phyloP scores from a whole-genome alignment of 345 rosid genomes.

The Erodium maritimum region DNA sequence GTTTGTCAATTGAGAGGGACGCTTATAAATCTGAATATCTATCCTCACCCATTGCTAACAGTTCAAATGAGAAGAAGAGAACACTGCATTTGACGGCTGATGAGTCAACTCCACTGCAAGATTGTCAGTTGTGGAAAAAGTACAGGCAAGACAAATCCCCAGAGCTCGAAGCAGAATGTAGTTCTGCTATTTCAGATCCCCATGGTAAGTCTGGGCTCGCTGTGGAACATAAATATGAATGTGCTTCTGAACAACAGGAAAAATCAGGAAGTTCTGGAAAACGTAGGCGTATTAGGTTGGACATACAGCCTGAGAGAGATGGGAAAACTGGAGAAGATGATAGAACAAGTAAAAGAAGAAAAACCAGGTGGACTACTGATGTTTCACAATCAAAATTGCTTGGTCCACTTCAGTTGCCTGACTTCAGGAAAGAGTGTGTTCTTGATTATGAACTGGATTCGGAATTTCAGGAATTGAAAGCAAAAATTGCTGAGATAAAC shows the following conservation, averaged over 20 bases:
- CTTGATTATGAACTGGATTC: slow-evolving; percentile 5
- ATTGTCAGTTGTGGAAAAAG: not conserved
- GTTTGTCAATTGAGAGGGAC: too few species aligned
- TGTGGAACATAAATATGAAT: not conserved
- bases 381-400: slow-evolving; percentile 10
- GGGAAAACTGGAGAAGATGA: slow-evolving; percentile 4
- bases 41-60: not conserved
- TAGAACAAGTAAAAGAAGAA: slow-evolving; percentile 12
- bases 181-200: slow-evolving; percentile 1
- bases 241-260: slow-evolving; percentile 5
- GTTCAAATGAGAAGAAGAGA: slow-evolving; percentile 3
- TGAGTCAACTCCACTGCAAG: not conserved
- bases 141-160: slow-evolving; percentile 1
- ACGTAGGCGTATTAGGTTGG: slow-evolving; percentile 9
- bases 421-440: slow-evolving; percentile 6
- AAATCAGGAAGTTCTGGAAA: slow-evolving; percentile 10
- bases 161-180: not conserved
- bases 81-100: not conserved
- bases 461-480: slow-evolving; percentile 12
- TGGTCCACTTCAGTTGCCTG: slow-evolving; percentile 16
- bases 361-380: slow-evolving; percentile 14
- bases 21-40: too few species aligned
- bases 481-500: slow-evolving; percentile 12
- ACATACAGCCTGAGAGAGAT: slow-evolving; percentile 1
- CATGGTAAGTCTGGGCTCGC: not conserved